Conservation (phyloP, 2,329 filamentous ascomycete genomes). For the Ascochyta viciae-villosae region DNA sequence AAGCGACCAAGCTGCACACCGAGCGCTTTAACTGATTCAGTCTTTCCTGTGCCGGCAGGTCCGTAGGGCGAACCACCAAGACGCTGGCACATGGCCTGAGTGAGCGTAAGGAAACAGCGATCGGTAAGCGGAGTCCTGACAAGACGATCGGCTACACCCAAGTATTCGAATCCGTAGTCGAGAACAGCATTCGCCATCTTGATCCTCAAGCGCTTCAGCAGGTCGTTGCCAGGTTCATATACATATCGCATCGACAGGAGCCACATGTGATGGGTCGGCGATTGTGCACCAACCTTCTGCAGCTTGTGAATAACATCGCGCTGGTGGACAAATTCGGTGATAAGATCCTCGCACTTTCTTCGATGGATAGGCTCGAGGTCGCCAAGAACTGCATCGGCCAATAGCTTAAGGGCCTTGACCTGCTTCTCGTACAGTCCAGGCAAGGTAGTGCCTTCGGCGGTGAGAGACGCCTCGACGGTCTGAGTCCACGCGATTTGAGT, state of each 20-base stretch:
- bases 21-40: conserved; percentile 97
- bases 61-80: conserved; percentile 97
- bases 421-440: conserved; percentile 79
- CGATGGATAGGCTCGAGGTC: conserved; percentile 86
- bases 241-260: conserved; percentile 96
- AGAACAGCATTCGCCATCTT: conserved; percentile 97
- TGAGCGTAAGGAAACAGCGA: conserved; percentile 96
- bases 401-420: conserved; percentile 81
- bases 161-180: conserved; percentile 96
- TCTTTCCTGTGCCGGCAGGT: conserved; percentile 97
- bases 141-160: conserved; percentile 93
- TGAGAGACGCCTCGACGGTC: conserved; percentile 78
- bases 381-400: conserved; percentile 87
- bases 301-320: conserved; percentile 92
- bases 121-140: conserved; percentile 97
- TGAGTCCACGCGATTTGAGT: conserved; percentile 95
- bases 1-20: conserved; percentile 96
- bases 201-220: conserved; percentile 81
- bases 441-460: conserved; percentile 73
- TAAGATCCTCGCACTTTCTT: conserved; percentile 98
- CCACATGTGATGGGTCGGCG: conserved; percentile 87
- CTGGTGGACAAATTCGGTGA: conserved; percentile 98
- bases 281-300: conserved; percentile 74
- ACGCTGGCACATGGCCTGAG: conserved; percentile 91
- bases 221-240: conserved; percentile 82